Percentiles rank a stretch among this genome's conserved stretches.
Conservation (phyloP, 441 rosid genomes). For the Oxalis stricta region DNA sequence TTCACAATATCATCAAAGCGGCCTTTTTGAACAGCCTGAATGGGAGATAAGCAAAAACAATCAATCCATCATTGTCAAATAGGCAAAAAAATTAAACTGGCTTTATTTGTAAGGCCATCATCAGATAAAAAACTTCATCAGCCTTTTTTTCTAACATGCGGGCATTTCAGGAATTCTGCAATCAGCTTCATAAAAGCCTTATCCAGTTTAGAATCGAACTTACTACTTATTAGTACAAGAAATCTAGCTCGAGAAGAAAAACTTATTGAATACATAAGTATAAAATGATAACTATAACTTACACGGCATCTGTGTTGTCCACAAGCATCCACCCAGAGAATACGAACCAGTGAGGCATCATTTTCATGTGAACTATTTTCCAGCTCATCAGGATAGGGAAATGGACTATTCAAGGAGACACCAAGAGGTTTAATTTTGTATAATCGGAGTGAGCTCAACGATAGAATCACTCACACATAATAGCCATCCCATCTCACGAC, state of each 20-base stretch:
- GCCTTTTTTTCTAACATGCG: no score
- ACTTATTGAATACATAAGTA: not conserved
- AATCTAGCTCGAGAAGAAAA: no score
- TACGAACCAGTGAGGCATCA: constrained; percentile 44
- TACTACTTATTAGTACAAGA: no score
- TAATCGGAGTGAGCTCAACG: constrained; percentile 53
- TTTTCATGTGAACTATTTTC: constrained; percentile 15
- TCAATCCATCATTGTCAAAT: no score
- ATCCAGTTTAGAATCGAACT: no score
- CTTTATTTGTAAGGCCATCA: no score
- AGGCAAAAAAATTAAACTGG: no score
- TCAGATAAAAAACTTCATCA: no score
- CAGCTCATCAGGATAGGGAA: constrained; percentile 14
- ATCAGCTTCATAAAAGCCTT: no score
- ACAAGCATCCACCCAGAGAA: constrained; percentile 80
- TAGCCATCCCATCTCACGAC: constrained; percentile 49
- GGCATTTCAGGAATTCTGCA: no score
- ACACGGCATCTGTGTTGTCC: constrained; percentile 97
- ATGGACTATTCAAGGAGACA: constrained; percentile 9
- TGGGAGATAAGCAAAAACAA: constrained; percentile 9
- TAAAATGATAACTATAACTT: constrained; percentile 17
- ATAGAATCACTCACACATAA: constrained; percentile 50
- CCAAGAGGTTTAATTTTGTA: no score
- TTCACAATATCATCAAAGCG: constrained; percentile 51
- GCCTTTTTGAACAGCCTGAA: constrained; percentile 62